Conservation (phyloP, 75 land plant genomes). For the Pinus albicaulis region DNA sequence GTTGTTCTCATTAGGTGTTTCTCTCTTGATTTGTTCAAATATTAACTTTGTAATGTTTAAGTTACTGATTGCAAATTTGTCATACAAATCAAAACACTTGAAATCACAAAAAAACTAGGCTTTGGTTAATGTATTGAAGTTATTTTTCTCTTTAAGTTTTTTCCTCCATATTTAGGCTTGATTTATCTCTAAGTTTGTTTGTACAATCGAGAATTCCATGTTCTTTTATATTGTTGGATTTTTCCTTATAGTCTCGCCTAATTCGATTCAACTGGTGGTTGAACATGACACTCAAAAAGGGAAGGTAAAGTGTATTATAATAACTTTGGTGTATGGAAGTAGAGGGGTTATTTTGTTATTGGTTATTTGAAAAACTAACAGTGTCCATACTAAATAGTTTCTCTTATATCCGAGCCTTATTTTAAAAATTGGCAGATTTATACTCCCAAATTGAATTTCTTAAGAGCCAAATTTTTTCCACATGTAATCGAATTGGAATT, state of each 20-base stretch:
- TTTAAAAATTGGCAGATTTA: no score
- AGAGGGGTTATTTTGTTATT: background rate
- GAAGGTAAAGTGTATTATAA: slow-evolving; percentile 42
- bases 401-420: no score
- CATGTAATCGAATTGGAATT: no score
- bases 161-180: background rate
- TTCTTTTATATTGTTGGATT: slow-evolving; percentile 91
- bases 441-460: background rate
- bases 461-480: no score
- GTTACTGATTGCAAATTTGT: slow-evolving; percentile 89
- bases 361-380: background rate
- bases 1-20: background rate
- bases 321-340: background rate
- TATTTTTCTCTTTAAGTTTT: background rate
- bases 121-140: slow-evolving; percentile 42
- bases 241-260: slow-evolving; percentile 93
- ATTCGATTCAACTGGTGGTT: slow-evolving; percentile 80
- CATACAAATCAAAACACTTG: slow-evolving; percentile 85
- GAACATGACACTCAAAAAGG: slow-evolving; percentile 85
- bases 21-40: background rate
- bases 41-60: slow-evolving; percentile 27
- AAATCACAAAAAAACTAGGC: slow-evolving; percentile 90
- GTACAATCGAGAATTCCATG: slow-evolving; percentile 89
- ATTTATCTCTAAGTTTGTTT: background rate
- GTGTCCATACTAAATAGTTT: background rate